Evolutionary conservation across 2,329 filamentous ascomycete species (phyloP).

Genomic region (Hypoxylon sp.): DNA sequence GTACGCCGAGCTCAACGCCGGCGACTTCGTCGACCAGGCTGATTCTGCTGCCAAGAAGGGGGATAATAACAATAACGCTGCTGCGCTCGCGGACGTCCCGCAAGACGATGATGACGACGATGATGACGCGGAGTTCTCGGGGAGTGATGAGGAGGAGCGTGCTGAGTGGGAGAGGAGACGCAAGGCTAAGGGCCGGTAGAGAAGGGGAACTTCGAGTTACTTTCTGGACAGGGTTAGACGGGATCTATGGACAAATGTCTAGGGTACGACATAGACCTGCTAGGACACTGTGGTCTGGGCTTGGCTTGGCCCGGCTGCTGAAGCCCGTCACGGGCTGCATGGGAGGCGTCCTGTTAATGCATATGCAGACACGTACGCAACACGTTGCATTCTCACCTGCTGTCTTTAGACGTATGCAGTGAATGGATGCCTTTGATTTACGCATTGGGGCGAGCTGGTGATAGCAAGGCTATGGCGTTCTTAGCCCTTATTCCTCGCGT

Average conservation of each 20-base stretch:
- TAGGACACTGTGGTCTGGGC: neutral
- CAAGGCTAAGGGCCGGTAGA: slow-evolving; percentile 45
- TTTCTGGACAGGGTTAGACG: neutral
- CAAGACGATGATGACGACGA: slow-evolving; percentile 51
- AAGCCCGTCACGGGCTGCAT: slow-evolving; percentile 3
- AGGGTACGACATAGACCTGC: slow-evolving; percentile 8
- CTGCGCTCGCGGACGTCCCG: slow-evolving; percentile 24
- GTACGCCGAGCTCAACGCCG: slow-evolving; percentile 66
- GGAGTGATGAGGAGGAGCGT: slow-evolving; percentile 70
- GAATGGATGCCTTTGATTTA: neutral
- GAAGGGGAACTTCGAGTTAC: neutral
- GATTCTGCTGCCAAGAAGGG: slow-evolving; percentile 27
- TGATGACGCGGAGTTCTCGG: slow-evolving; percentile 68
- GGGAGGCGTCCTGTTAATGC: neutral
- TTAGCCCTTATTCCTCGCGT: neutral
- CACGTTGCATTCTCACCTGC: neutral
- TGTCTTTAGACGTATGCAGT: neutral
- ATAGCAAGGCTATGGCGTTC: neutral
- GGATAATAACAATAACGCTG: slow-evolving; percentile 26
- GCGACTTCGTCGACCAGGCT: slow-evolving; percentile 62
- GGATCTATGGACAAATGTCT: neutral
- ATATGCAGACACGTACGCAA: neutral
- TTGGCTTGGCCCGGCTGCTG: slow-evolving; percentile 1
- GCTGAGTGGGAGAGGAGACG: slow-evolving; percentile 65
- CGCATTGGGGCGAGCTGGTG: neutral